A percentile compares a stretch with the other conserved stretches of the same genome.
phyloP scores from a whole-genome alignment of 2,329 filamentous ascomycete genomes.

The Epicoccum nigrum region DNA sequence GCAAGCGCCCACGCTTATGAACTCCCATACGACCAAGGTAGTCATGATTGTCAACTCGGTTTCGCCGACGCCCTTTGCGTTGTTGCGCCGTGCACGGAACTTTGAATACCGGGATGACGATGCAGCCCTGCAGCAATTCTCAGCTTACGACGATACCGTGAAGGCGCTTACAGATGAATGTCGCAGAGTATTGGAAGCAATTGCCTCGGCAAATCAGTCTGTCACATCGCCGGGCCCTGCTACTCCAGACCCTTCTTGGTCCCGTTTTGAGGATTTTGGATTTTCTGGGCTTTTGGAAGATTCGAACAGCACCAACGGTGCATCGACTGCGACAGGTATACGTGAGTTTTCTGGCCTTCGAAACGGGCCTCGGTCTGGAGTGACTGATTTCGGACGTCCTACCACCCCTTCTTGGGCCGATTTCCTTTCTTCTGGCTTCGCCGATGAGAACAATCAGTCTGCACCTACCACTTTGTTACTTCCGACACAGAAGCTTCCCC shows the following conservation, averaged over 20 bases:
- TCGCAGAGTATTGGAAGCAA: slow-evolving; percentile 83
- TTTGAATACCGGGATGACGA: slow-evolving; percentile 95
- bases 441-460: slow-evolving; percentile 73
- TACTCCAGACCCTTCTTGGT: slow-evolving; percentile 83
- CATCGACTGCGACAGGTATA: slow-evolving; percentile 24
- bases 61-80: slow-evolving; percentile 89
- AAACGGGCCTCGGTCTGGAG: slow-evolving; percentile 69
- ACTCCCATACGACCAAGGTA: slow-evolving; percentile 82
- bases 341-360: slow-evolving; percentile 81
- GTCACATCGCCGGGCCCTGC: slow-evolving; percentile 64
- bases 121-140: slow-evolving; percentile 80
- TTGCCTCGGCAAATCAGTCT: slow-evolving; percentile 85
- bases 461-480: slow-evolving; percentile 72
- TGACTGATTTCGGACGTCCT: slow-evolving; percentile 73
- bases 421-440: slow-evolving; percentile 91
- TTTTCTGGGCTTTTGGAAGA: slow-evolving; percentile 80
- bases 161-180: slow-evolving; percentile 92
- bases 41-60: slow-evolving; percentile 97
- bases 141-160: slow-evolving; percentile 87
- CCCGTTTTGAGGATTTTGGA: slow-evolving; percentile 92
- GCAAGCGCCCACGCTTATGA: slow-evolving; percentile 74
- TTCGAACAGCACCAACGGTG: slow-evolving; percentile 52
- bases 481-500: slow-evolving; percentile 92
- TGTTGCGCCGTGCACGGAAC: slow-evolving; percentile 87
- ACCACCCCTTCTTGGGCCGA: slow-evolving; percentile 99